phyloP scores from a whole-genome alignment of 1,284 basidiomycete species.

The Ganoderma lingzhi region DNA sequence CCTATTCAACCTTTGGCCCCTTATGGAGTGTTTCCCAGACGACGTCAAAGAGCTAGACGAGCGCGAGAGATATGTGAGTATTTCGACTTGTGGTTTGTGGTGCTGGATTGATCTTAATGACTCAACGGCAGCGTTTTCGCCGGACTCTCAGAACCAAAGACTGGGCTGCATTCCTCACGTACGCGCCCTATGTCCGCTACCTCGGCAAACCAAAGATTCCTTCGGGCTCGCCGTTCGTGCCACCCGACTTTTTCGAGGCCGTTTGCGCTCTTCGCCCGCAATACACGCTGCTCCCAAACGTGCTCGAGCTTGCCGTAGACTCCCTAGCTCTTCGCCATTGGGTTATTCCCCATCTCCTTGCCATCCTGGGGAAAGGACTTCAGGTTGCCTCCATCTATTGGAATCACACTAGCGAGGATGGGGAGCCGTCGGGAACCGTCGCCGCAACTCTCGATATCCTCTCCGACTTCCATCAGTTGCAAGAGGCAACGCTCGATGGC shows the following conservation, averaged over 20 bases:
- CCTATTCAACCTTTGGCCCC: not conserved
- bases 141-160: conserved; percentile 2
- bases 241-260: not conserved
- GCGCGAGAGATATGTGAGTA: not conserved
- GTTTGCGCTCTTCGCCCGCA: not conserved
- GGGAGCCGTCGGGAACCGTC: not conserved
- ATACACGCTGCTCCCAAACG: not conserved
- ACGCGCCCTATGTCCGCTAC: not conserved
- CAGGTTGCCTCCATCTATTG: not conserved
- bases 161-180: not conserved
- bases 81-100: not conserved
- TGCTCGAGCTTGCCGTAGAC: not conserved
- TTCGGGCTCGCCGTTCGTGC: not conserved
- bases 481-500: not conserved
- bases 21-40: not conserved
- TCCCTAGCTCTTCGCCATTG: not conserved
- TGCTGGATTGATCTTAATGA: not conserved
- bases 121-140: not conserved
- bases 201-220: not conserved
- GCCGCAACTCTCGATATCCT: not conserved
- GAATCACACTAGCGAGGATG: not conserved
- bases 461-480: not conserved
- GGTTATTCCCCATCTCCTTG: not conserved
- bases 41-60: not conserved
- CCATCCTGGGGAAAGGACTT: not conserved